Evolutionary conservation across 768 basidiomycete species (phyloP), one percentile per base, ranked within the genome.

Genomic region (Auriscalpium orientale): DNA sequence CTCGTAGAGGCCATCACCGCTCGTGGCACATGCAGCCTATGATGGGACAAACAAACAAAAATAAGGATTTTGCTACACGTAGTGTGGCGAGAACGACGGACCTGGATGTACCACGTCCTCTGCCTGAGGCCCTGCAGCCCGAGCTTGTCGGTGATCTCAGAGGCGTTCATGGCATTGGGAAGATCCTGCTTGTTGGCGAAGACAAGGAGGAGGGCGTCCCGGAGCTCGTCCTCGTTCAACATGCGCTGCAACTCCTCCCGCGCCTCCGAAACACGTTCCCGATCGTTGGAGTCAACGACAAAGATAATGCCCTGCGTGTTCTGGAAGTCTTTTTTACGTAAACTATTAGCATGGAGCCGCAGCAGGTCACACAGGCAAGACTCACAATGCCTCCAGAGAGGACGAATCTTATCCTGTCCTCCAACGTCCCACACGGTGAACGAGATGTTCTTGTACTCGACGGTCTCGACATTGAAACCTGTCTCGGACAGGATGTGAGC

Each of bases 351-450:
- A 64, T 58, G 56, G 56, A 47, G 45, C 21, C 35, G 51, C 36
- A 59, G 51, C 56, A 62, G 58, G 61, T 52, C 53, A 46, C 57
- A 62, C 57, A 18, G 22, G 47, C n/a, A 21, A 62, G 54, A 84
- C 93, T 69, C 68, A 97, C 97, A 99, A 80, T 99, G 97, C 85
- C 95, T 92, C 97, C 97, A 99, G 66, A 98, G 85, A 65, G 95
- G 95, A 67, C 95, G 87, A 74, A 98, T 98, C 87, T 98, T 99
- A 78, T 99, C 95, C 78, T 99, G 95, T 67, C 95, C 97, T 83
- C 97, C 97, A 62, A 99, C 97, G 76, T 99, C 97, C 97, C 97
- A 98, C 47, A 98, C 97, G 21, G 95, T 99, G 84, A 99, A 99
- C 22, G 94, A 97, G 63, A 98, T 98, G 81, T 98, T 99, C 83